Base-by-base conservation (phyloP, 2,329 filamentous ascomycete species). In the Fusarium sp. region DNA sequence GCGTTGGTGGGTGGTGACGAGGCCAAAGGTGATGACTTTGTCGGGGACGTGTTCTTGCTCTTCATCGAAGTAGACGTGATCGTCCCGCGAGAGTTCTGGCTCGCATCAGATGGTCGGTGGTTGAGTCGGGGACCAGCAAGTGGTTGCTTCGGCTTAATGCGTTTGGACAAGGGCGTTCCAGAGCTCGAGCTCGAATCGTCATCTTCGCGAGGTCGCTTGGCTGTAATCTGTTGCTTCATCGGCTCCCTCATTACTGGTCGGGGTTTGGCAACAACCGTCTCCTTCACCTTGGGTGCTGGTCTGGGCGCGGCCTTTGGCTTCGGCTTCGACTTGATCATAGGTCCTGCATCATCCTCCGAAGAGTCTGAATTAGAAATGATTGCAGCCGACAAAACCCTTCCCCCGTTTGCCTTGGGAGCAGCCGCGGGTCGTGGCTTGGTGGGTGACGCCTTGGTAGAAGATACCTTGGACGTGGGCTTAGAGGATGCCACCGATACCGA, bases 1-100 rank as follows among this genome's bases (percentile, higher is more conserved):
- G 87, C 88, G 65, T 90, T 90, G 9, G 88, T 89, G 0, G 88
- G 88, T 14, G 88, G 87, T 8, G 88, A 90, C 2, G 87, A 87
- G n/a, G 87, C 87, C 19, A 90, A 79, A 6, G 88, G 88, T 11
- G 88, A 90, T 4, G 88, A 90, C 74, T 90, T 90, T 50, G 82
- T 81, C 1, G 87, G 87, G 8, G 87, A 88, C 0, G 84, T 88
- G 64, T 83, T 79, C 76, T 86, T 86, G 73, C 78, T 80, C 74
- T 82, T 85, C 46, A 79, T 76, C 1, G 82, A 82, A 7, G 83
- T 81, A 3, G 79, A 80, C 10, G 62, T 71, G 15, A 62, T 64
- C 3, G 67, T 74, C 30, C 77, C 78, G 40, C 83, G 82, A 19
- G 83, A 83, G 59, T 81, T 81, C 59, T 84, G 82, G 66, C 81